Conservation (phyloP, 768 basidiomycete genomes). For the Cantharellus anzutake region DNA sequence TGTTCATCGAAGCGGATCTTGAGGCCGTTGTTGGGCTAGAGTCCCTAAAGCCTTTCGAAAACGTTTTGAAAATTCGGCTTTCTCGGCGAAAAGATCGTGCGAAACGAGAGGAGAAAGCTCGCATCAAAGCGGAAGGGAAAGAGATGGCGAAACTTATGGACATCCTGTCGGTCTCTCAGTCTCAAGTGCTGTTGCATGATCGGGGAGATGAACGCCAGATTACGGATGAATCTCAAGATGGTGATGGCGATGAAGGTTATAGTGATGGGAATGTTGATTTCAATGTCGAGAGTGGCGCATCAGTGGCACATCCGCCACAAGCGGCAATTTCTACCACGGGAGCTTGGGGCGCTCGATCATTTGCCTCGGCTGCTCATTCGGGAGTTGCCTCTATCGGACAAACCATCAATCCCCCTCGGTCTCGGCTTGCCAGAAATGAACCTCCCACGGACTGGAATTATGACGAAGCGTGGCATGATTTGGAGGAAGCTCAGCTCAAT, state of each 20-base stretch:
- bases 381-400: conserved; percentile 9
- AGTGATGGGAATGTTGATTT: too few relatives aligned
- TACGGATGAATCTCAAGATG: background rate
- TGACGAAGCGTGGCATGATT: conserved; percentile 63
- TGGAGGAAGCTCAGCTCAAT: conserved; percentile 32
- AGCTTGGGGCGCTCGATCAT: conserved; percentile 65
- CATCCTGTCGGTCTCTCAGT: background rate
- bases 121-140: conserved; percentile 52
- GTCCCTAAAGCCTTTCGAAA: conserved; percentile 67
- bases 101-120: conserved; percentile 74
- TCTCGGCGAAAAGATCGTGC: conserved; percentile 62
- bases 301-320: too few relatives aligned
- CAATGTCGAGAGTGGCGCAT: too few relatives aligned
- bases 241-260: conserved; percentile 6
- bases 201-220: background rate
- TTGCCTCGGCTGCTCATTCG: conserved; percentile 59
- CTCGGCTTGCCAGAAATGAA: background rate
- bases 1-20: conserved; percentile 82
- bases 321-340: conserved; percentile 18
- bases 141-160: conserved; percentile 30
- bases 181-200: background rate
- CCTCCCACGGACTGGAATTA: conserved; percentile 53
- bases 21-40: conserved; percentile 55
- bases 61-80: conserved; percentile 55
- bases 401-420: background rate